Percentiles rank a stretch among this genome's conserved stretches.
Conservation (phyloP, 192 early-diverging fungal genomes). For the Oehlia diaphana region DNA sequence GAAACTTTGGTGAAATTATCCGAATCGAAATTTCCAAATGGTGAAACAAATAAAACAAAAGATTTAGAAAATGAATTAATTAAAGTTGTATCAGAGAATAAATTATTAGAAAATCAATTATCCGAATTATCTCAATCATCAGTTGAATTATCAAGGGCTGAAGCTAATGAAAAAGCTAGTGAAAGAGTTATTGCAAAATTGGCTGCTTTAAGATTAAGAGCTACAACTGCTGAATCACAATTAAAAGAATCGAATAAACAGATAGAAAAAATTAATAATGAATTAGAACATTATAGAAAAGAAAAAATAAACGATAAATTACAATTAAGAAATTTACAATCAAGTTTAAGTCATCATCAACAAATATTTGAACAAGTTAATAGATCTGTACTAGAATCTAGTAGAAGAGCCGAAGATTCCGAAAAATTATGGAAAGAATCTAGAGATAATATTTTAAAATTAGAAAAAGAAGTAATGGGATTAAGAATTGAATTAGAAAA, state of each 20-base stretch:
- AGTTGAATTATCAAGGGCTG: constrained; percentile 41
- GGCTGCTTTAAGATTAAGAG: constrained; percentile 38
- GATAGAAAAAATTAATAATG: constrained; percentile 36
- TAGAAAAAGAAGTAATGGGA: constrained; percentile 35
- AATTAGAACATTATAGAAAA: constrained; percentile 37
- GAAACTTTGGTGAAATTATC: constrained; percentile 43
- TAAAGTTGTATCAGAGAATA: constrained; percentile 40
- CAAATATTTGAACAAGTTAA: constrained; percentile 43
- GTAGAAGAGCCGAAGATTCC: constrained; percentile 40
- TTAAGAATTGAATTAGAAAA: constrained; percentile 38
- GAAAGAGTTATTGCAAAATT: constrained; percentile 44
- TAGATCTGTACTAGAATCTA: constrained; percentile 36
- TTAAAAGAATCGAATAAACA: constrained; percentile 37
- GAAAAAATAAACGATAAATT: constrained; percentile 32
- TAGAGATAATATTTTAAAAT: constrained; percentile 35
- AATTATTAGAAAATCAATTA: constrained; percentile 35
- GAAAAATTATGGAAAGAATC: constrained; percentile 41
- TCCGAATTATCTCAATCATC: constrained; percentile 45
- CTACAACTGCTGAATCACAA: constrained; percentile 41
- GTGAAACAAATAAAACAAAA: constrained; percentile 40
- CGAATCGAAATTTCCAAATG: constrained; percentile 28
- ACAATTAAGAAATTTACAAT: constrained; percentile 37
- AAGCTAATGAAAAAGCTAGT: constrained; percentile 48
- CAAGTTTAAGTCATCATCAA: constrained; percentile 44
- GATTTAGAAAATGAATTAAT: constrained; percentile 48